Conservation (phyloP, 2,329 filamentous ascomycete genomes). For the Trichoderma aggressivum region DNA sequence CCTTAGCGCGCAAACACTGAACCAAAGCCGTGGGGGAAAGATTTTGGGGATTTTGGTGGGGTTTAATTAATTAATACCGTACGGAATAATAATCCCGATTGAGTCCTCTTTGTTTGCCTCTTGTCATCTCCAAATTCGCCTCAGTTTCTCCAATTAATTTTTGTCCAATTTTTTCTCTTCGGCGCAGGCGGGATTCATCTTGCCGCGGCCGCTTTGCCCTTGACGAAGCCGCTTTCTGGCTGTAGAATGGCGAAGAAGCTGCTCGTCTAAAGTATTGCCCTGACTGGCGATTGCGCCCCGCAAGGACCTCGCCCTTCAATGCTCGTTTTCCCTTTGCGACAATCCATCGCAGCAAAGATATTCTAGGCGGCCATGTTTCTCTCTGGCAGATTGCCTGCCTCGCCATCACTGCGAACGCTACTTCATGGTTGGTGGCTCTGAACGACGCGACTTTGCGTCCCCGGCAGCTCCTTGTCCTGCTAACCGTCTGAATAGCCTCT, state of each 20-base stretch:
- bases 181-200: neutral
- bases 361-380: slow-evolving; percentile 22
- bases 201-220: neutral
- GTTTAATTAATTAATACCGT: neutral
- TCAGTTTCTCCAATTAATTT: neutral
- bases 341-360: neutral
- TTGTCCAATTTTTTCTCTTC: neutral
- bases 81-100: neutral
- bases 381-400: slow-evolving; percentile 22
- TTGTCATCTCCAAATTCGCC: neutral
- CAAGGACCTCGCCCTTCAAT: slow-evolving; percentile 2
- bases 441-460: neutral
- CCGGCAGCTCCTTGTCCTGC: neutral
- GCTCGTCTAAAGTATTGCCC: neutral
- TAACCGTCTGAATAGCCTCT: slow-evolving; percentile 1
- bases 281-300: slow-evolving; percentile 14
- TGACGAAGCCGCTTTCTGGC: neutral
- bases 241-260: slow-evolving; percentile 5
- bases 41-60: slow-evolving; percentile 6
- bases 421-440: slow-evolving; percentile 8
- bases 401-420: slow-evolving; percentile 22
- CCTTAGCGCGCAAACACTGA: neutral
- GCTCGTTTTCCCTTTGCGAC: slow-evolving; percentile 7
- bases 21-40: neutral
- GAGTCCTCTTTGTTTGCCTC: neutral